Evolutionary conservation across 495 filamentous ascomycete genomes (phyloP), one percentile per base, ranked within the genome.

Genomic region (Pyronema domesticum): DNA sequence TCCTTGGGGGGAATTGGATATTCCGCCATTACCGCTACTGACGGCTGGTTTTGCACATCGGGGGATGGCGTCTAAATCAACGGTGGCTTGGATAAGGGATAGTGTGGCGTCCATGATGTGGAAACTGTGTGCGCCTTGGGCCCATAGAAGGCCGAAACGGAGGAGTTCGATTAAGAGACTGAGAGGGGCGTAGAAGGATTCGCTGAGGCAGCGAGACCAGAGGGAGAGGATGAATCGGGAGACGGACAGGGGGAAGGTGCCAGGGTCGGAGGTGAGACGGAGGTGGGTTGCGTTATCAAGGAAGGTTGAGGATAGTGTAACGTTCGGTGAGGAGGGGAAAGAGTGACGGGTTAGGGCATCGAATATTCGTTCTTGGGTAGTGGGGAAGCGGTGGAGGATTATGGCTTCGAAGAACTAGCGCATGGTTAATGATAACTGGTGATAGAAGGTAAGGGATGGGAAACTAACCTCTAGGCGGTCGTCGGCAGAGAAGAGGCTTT

Each of bases 171-270:
- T 58, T 33, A 85, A 70, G 37, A 81, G 72, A 52, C 74, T 71
- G 3, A 85, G 57, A 4, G 82, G 76, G 18, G 68, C 64, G 58
- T 72, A 80, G 68, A 70, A 59, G 23, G 14, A 23, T 55, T 84
- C 82, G 19, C 70, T 65, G 46, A 85, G 63, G 56, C 78, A 80
- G 30, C 71, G 75, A 11, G 72, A 68, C 82, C 82, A 85, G n/a
- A 85, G 56, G 14, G 66, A 68, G 35, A 78, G 68, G 19, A 83
- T 67, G 10, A 73, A 66, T 46, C 68, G 63, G 47, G 73, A 75
- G 52, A 85, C 70, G 42, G 74, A 73, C 13, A 73, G 58, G 23
- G 74, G 66, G 47, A 78, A 76, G 45, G 50, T 34, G 6, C 30
- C 14, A 17, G 65, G 63, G 37, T 70, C 61, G 34, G 56, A 46